Evolutionary conservation across 2,329 filamentous ascomycete species (phyloP), one percentile per base, ranked within the genome.

Genomic region (Calonectria hongkongensis): DNA sequence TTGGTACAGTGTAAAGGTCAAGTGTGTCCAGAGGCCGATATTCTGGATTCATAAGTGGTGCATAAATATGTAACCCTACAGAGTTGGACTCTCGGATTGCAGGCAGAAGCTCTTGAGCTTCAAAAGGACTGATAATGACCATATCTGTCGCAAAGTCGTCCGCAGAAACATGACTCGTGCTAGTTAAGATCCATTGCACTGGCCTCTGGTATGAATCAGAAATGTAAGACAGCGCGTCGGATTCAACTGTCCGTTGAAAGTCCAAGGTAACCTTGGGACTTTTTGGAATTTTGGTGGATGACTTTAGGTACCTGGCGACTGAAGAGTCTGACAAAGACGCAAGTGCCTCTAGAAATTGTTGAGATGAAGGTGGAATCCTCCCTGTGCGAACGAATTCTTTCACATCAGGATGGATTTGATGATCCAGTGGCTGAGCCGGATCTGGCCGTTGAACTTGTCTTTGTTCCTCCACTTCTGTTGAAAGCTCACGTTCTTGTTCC

Each of bases 401-500:
- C 65, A 91, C 86, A 0, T 92, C 13, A 0, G 0, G 2, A 56
- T 93, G 89, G 0, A 10, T 1, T 0, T 73, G 77, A 0, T 92
- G 85, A 0, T 76, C 45, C 0, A 65, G 66, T 0, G 45, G 30
- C 13, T 47, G 3, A 2, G 51, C 25, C 12, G 13, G 16, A 1
- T 66, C 70, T 0, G 91, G 89, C 1, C 83, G 84, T 74, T 93
- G 84, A 0, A 90, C 75, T 56, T 93, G 83, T 1, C 87, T 83
- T 76, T 94, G 90, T 27, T 88, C 82, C 74, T 94, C 90, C 0
- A 89, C 87, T 73, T 95, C 92, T 0, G 91, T 91, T 0, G 90
- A 86, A 0, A 95, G 84, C 73, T 94, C 93, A 0, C 92, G 86
- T 78, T 95, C 93, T 74, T 94, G 92, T 70, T 95, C 93, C 76